Evolutionary conservation across 2,329 filamentous ascomycete genomes (phyloP).

Genomic region (Xylariales sp.): DNA sequence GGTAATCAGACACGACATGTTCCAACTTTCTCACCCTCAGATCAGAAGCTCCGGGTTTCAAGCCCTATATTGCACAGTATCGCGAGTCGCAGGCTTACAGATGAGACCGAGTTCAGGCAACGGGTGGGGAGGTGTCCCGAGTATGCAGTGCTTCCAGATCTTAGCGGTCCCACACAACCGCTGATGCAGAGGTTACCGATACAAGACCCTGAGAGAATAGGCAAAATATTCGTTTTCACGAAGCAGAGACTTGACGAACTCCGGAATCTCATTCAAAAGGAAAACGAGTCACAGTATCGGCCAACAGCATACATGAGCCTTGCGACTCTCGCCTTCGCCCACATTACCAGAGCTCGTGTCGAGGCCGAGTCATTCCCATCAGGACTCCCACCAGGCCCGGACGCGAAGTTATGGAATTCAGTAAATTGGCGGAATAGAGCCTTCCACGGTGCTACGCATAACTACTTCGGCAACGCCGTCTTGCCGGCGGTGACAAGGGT

Average conservation of each 20-base stretch:
- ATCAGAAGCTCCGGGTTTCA: slow-evolving; percentile 45
- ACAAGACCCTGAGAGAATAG: slow-evolving; percentile 51
- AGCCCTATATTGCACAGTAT: slow-evolving; percentile 32
- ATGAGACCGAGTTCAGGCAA: slow-evolving; percentile 41
- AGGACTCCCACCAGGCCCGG: slow-evolving; percentile 37
- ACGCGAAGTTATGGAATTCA: slow-evolving; percentile 53
- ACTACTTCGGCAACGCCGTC: slow-evolving; percentile 58
- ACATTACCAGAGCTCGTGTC: slow-evolving; percentile 53
- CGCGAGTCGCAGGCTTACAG: slow-evolving; percentile 37
- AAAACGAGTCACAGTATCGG: slow-evolving; percentile 36
- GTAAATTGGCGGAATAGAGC: slow-evolving; percentile 57
- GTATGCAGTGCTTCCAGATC: slow-evolving; percentile 50
- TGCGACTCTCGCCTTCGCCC: slow-evolving; percentile 56
- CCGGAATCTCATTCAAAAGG: slow-evolving; percentile 41
- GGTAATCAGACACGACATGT: slow-evolving; percentile 50
- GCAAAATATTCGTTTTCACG: slow-evolving; percentile 57
- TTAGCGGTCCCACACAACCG: slow-evolving; percentile 54
- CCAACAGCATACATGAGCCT: slow-evolving; percentile 56
- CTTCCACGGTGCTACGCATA: slow-evolving; percentile 47
- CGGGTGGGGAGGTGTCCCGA: slow-evolving; percentile 54
- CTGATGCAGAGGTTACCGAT: slow-evolving; percentile 45
- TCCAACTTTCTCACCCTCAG: slow-evolving; percentile 44
- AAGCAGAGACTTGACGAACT: slow-evolving; percentile 51
- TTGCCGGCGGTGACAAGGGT: slow-evolving; percentile 53
- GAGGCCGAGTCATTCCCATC: slow-evolving; percentile 42